These are phyloP conservation scores for Boeremia lycopersici DNA, from an alignment of 2,329 filamentous ascomycete species.

Conservation along the genomic window DNA sequence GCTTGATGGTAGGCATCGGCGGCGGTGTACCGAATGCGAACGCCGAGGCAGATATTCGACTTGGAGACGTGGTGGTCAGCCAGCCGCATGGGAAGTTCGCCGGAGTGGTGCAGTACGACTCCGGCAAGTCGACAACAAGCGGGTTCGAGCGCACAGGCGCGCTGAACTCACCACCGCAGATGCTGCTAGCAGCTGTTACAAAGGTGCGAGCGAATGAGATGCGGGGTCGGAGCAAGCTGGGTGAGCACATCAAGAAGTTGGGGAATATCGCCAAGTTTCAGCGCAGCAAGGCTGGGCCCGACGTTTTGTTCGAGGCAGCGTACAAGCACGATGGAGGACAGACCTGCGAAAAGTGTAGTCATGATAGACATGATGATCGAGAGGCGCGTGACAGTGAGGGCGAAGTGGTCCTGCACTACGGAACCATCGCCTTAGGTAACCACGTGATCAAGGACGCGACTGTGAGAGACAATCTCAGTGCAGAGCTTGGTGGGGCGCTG, in stretches of 20 bases:
- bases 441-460: constrained; percentile 15
- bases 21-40: constrained; percentile 35
- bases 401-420: constrained; percentile 8
- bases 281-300: constrained; percentile 1
- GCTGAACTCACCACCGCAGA: constrained; percentile 15
- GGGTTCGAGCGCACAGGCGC: constrained; percentile 13
- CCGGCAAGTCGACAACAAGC: constrained; percentile 11
- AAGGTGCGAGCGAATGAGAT: constrained; percentile 8
- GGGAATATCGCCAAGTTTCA: not conserved
- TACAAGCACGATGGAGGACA: not conserved
- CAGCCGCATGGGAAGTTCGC: constrained; percentile 8
- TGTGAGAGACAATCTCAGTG: constrained; percentile 6
- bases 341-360: not conserved
- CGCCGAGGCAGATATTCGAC: constrained; percentile 25
- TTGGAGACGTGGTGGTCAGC: constrained; percentile 36
- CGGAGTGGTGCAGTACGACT: constrained; percentile 33
- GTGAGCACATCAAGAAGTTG: not conserved
- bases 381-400: not conserved
- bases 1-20: constrained; percentile 54
- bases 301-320: not conserved
- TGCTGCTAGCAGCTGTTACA: constrained; percentile 17
- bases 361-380: not conserved
- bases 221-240: not conserved
- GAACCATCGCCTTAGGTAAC: constrained; percentile 16
- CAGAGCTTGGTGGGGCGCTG: constrained; percentile 14